These are phyloP conservation scores for Micromonas commoda DNA, from an alignment of 139 green algal genomes.

Conservation along the genomic window DNA sequence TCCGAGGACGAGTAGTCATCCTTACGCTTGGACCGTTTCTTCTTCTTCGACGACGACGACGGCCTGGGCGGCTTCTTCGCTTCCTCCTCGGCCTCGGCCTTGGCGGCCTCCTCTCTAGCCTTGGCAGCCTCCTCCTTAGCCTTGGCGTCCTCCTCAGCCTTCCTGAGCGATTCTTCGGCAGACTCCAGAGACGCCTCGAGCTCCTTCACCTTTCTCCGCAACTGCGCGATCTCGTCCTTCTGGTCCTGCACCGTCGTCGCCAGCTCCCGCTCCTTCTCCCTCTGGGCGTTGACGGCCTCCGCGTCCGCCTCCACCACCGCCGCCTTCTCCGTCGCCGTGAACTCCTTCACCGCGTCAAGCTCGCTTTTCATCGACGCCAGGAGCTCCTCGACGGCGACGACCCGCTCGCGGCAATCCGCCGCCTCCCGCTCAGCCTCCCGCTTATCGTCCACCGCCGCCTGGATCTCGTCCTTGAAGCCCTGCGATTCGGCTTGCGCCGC, in stretches of 20 bases:
- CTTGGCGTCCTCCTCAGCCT: too few relatives aligned
- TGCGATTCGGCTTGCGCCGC: not conserved
- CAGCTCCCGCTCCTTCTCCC: not conserved
- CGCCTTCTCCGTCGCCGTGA: not conserved
- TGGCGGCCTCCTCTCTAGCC: too few relatives aligned
- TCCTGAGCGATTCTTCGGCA: too few relatives aligned
- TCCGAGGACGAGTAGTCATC: too few relatives aligned
- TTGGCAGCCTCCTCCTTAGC: too few relatives aligned
- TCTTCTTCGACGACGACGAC: too few relatives aligned
- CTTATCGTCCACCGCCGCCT: not conserved
- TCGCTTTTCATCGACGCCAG: not conserved
- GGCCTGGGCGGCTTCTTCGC: too few relatives aligned
- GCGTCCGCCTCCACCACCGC: not conserved
- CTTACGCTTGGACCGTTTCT: too few relatives aligned
- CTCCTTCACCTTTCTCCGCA: not conserved
- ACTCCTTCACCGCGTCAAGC: not conserved
- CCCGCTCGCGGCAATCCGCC: not conserved
- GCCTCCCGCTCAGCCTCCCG: not conserved
- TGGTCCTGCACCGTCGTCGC: not conserved
- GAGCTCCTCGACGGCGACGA: not conserved
- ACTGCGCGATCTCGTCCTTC: not conserved
- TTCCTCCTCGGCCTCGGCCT: too few relatives aligned
- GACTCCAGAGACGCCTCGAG: too few relatives aligned
- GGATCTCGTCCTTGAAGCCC: not conserved
- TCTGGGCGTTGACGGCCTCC: not conserved